phyloP scores from a whole-genome alignment of 768 basidiomycete species.

The Rhodotorula kratochvilovae region DNA sequence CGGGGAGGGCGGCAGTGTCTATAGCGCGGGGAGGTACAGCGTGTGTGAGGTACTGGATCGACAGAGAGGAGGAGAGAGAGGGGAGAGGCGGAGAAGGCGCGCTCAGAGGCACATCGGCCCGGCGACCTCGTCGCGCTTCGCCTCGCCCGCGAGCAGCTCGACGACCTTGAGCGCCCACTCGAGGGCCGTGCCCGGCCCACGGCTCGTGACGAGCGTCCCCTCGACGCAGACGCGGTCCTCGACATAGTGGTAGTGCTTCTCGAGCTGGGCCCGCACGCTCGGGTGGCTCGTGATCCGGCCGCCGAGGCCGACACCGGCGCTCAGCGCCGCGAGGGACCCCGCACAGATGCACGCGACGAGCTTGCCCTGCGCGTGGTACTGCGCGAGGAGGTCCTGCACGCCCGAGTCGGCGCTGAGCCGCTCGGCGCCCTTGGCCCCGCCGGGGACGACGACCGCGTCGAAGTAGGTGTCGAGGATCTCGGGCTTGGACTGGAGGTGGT shows the following conservation, averaged over 20 bases:
- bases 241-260: constrained; percentile 35
- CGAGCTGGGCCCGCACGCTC: constrained; percentile 30
- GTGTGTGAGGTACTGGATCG: too few relatives aligned
- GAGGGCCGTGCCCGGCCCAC: constrained; percentile 38
- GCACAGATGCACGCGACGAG: constrained; percentile 38
- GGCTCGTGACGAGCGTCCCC: constrained; percentile 31
- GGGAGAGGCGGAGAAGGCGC: too few relatives aligned
- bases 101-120: constrained; percentile 28
- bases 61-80: too few relatives aligned
- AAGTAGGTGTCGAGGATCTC: constrained; percentile 20
- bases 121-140: constrained; percentile 34
- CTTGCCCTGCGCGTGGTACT: constrained; percentile 21
- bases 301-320: constrained; percentile 27
- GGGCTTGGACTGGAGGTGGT: constrained; percentile 22
- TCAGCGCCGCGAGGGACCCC: constrained; percentile 35
- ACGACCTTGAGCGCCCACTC: constrained; percentile 28
- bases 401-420: constrained; percentile 15
- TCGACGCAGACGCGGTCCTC: constrained; percentile 36
- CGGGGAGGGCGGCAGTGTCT: neutral
- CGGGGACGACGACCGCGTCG: constrained; percentile 35
- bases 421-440: constrained; percentile 39
- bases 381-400: constrained; percentile 18
- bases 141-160: constrained; percentile 26
- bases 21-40: neutral
- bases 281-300: constrained; percentile 35